Base-by-base conservation (phyloP, 257 asterid species). In the Buddleja alternifolia region DNA sequence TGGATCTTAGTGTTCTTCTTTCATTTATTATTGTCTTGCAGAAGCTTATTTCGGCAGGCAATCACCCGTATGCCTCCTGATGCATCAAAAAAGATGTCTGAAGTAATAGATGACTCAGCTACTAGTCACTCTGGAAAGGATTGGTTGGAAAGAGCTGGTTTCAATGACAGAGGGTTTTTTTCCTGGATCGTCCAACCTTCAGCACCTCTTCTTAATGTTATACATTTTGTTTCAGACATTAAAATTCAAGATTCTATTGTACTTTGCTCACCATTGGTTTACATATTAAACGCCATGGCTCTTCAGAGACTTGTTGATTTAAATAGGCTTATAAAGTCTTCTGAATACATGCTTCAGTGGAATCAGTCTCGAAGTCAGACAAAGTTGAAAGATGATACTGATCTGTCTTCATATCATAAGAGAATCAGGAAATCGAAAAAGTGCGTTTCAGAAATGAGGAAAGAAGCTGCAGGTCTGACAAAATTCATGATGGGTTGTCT, bases 261-360 rank as follows among this genome's bases (percentile, higher is more conserved):
- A 51, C 70, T 47, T 66, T 88, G 90, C 68, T 75, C 90, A 36
- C 88, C 97, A 7, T 77, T 93, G 79, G 79, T 84, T 68, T 90
- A 83, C 72, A 81, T 90, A 58, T 73, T 88, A 77, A 83, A 76
- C 79, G 73, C 71, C 77, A 82, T 90, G 90, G 87, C 90, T 76
- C 82, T 88, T 67, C 94, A 90, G 83, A 82, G 96, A 65, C 92
- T 93, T 73, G 80, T 72, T 72, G 98, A 93, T 81, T 77, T 90
- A 64, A 87, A 85, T 77, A 70, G 84, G 78, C 81, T 83, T 77
- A 81, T 84, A 72, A 78, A 79, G 58, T 84, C 92, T 70, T 81
- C 83, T 44, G 85, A 84, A 53, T 90, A 90, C 84, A 73, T 81
- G 86, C 85, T 86, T 63, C 83, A 65, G 77, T 82, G 82, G 88